Percentiles rank a stretch among this genome's conserved stretches.
Conservation (phyloP, 208 protist genomes). For the Trypanosoma rangeli region DNA sequence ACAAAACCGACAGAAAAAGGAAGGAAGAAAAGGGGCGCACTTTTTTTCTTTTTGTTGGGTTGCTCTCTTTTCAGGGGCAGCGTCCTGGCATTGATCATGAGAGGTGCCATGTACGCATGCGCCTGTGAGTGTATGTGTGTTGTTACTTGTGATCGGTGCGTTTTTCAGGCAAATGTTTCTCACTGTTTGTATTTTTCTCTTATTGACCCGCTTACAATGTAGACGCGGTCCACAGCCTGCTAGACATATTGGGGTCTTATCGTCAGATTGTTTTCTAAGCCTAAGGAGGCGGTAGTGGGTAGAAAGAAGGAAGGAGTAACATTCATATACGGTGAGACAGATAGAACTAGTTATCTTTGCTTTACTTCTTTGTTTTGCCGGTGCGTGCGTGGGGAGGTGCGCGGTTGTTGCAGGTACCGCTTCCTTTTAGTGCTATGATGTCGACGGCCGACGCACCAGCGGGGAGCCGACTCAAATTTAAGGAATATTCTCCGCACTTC, state of each 20-base stretch:
- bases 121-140: neutral
- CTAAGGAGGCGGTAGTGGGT: neutral
- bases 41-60: slow-evolving; percentile 15
- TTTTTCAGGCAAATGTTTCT: neutral
- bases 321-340: neutral
- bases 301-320: neutral
- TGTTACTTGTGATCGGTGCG: neutral
- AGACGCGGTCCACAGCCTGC: neutral
- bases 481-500: slow-evolving; percentile 36
- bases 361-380: neutral
- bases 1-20: neutral
- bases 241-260: neutral
- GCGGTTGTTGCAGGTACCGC: neutral
- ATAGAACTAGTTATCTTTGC: neutral
- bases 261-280: neutral
- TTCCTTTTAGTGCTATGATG: neutral
- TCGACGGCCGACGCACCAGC: neutral
- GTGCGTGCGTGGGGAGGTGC: neutral
- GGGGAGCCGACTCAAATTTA: slow-evolving; percentile 24
- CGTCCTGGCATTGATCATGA: neutral
- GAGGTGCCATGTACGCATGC: neutral
- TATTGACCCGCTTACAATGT: slow-evolving; percentile 5
- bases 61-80: neutral
- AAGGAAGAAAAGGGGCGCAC: neutral
- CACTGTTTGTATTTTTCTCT: slow-evolving; percentile 28